A percentile compares a stretch with the other conserved stretches of the same genome.
These are phyloP conservation scores for Hura crepitans DNA, from an alignment of 441 rosid species.

Conservation along the genomic window DNA sequence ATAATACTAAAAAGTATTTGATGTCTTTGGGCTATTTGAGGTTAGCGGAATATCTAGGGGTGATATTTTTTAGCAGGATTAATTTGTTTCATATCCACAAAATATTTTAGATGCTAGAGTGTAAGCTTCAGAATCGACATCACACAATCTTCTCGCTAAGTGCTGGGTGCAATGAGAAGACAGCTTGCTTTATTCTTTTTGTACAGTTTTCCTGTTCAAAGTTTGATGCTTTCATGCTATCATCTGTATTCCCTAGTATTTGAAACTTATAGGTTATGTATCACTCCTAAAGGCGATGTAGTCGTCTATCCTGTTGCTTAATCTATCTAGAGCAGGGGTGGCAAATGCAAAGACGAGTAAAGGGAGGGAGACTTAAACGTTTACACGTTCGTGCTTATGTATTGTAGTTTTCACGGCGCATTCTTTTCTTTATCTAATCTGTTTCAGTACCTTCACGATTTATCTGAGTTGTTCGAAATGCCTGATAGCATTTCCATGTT, in stretches of 20 bases:
- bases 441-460: slow-evolving; percentile 2
- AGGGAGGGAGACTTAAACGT: slow-evolving; percentile 8
- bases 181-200: slow-evolving; percentile 25
- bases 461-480: not conserved
- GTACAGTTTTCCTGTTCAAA: slow-evolving; percentile 4
- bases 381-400: slow-evolving; percentile 9
- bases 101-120: slow-evolving; percentile 15
- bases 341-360: not conserved
- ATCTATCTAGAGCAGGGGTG: not conserved
- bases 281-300: slow-evolving; percentile 2
- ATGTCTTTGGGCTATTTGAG: slow-evolving; percentile 7
- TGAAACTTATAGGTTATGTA: not conserved
- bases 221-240: not conserved
- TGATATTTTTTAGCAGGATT: slow-evolving; percentile 1
- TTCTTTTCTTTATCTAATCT: not conserved
- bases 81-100: slow-evolving; percentile 6
- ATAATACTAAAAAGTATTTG: not conserved
- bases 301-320: slow-evolving; percentile 7
- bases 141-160: slow-evolving; percentile 18
- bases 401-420: not conserved
- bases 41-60: not conserved
- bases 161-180: slow-evolving; percentile 24
- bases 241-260: slow-evolving; percentile 1
- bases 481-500: not conserved
- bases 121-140: slow-evolving; percentile 10